Evolutionary conservation across 805 yeast species (phyloP).

Genomic region (Alloascoidea africana): DNA sequence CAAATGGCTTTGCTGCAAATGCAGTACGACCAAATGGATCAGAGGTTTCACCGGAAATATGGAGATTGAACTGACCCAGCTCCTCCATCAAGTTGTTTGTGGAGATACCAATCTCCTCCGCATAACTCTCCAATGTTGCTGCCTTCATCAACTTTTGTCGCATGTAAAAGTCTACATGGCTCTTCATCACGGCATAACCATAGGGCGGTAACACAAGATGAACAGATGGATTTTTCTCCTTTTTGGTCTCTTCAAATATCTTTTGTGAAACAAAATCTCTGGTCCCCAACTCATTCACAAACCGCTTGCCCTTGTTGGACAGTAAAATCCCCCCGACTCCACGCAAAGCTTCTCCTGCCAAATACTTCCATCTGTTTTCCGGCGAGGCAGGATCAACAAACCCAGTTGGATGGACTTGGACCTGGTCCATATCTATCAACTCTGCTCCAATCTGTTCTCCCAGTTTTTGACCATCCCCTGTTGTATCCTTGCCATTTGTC

Average conservation of each 20-base stretch:
- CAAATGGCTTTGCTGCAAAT: slow-evolving; percentile 32
- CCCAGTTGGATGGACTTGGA: slow-evolving; percentile 59
- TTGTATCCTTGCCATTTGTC: slow-evolving; percentile 46
- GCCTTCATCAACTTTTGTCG: slow-evolving; percentile 33
- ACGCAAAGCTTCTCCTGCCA: slow-evolving; percentile 52
- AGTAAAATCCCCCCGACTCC: slow-evolving; percentile 53
- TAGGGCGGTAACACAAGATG: slow-evolving; percentile 33
- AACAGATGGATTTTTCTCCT: slow-evolving; percentile 25
- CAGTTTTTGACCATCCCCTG: slow-evolving; percentile 44
- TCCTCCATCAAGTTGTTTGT: slow-evolving; percentile 17
- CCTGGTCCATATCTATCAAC: slow-evolving; percentile 48
- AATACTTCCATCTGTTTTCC: slow-evolving; percentile 29
- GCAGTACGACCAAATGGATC: slow-evolving; percentile 29
- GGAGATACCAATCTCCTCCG: slow-evolving; percentile 22
- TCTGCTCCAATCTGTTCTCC: slow-evolving; percentile 27
- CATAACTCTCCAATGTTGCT: slow-evolving; percentile 27
- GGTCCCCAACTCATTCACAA: slow-evolving; percentile 44
- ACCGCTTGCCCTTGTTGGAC: slow-evolving; percentile 34
- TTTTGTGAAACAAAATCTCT: slow-evolving; percentile 46
- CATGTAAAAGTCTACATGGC: slow-evolving; percentile 29
- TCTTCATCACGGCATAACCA: slow-evolving; percentile 31
- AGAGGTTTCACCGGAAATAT: slow-evolving; percentile 22
- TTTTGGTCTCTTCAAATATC: slow-evolving; percentile 21
- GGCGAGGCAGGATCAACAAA: slow-evolving; percentile 40
- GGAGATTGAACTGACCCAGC: slow-evolving; percentile 26